Base-by-base conservation (phyloP, 164 flowering plant genomes). In the Aristolochia californica region DNA sequence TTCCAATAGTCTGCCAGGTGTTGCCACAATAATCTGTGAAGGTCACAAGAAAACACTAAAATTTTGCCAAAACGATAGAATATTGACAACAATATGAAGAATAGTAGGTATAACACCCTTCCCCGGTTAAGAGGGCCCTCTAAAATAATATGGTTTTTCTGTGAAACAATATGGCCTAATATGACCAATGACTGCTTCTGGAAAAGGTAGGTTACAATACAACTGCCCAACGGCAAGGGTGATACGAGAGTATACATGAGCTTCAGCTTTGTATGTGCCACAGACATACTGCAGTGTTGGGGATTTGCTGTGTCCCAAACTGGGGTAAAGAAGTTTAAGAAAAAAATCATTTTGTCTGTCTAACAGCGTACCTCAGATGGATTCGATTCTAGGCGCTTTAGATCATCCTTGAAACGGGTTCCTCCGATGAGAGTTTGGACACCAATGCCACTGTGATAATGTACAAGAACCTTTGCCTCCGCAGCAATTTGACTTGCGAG, bases 401-500 rank as follows among this genome's bases (percentile, higher is more conserved):
- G 91, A 58, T 94, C 99, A 65, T 66, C 79, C 78, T 90, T 90
- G 70, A 94, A 88, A 23, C 97, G 79, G 58, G 94, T 83, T 48
- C 97, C 99, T 57, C 99, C 97, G 60, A 79, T 80, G 53, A 94
- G 77, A 52, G 87, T 83, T 63, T 83, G 97, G 53, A 86, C 94
- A 45, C 95, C 89, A 51, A 94, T 73, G 55, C 87, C 88, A 53
- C 80, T 78, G 73, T 94, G 99, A 73, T 84, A 74, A 72, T 74
- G 83, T 43, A 94, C 71, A 79, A 94, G 45, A 21, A 77, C 97
- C 65, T 68, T 90, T 57, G 95, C 83, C 73, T 94, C 97, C 59
- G 99, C 97, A 66, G 89, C 81, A 55, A 91, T 71, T 68, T 94
- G 97, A 79, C 95, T 86, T 8, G 99, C 97, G 58, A 94, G 85